A percentile compares a stretch with the other conserved stretches of the same genome.
phyloP scores from a whole-genome alignment of 2,329 filamentous ascomycete species.

The Lasiodiplodia theobromae region DNA sequence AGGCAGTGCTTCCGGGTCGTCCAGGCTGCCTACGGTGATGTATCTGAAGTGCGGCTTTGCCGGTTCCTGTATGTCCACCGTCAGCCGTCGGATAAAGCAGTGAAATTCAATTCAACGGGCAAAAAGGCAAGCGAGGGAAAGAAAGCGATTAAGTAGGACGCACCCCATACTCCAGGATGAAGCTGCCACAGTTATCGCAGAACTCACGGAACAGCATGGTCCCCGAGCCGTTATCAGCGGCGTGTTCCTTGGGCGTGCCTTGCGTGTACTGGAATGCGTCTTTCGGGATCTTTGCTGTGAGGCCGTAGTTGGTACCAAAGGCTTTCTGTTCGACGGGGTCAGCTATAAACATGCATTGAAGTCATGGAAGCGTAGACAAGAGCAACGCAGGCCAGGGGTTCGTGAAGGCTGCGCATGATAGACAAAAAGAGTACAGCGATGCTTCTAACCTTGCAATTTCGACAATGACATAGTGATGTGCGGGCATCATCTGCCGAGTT shows the following conservation, averaged over 20 bases:
- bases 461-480: slow-evolving; percentile 61
- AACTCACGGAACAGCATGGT: slow-evolving; percentile 58
- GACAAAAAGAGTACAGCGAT: background rate
- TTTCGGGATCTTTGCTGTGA: slow-evolving; percentile 60
- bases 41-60: slow-evolving; percentile 37
- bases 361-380: background rate
- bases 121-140: background rate
- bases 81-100: background rate
- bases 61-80: slow-evolving; percentile 31
- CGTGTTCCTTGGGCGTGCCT: slow-evolving; percentile 48
- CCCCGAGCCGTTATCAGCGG: slow-evolving; percentile 55
- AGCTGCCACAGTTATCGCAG: slow-evolving; percentile 60
- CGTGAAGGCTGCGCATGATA: background rate
- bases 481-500: slow-evolving; percentile 55
- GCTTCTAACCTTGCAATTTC: slow-evolving; percentile 57
- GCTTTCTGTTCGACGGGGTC: slow-evolving; percentile 52
- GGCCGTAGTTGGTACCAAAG: slow-evolving; percentile 59
- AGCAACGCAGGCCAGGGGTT: background rate
- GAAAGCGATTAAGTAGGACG: background rate
- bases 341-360: background rate
- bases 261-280: slow-evolving; percentile 51
- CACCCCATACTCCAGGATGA: slow-evolving; percentile 59
- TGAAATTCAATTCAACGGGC: background rate
- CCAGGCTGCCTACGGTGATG: slow-evolving; percentile 37
- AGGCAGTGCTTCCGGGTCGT: slow-evolving; percentile 37